phyloP scores from a whole-genome alignment of 164 flowering plant species.

The Vitis amurensis region DNA sequence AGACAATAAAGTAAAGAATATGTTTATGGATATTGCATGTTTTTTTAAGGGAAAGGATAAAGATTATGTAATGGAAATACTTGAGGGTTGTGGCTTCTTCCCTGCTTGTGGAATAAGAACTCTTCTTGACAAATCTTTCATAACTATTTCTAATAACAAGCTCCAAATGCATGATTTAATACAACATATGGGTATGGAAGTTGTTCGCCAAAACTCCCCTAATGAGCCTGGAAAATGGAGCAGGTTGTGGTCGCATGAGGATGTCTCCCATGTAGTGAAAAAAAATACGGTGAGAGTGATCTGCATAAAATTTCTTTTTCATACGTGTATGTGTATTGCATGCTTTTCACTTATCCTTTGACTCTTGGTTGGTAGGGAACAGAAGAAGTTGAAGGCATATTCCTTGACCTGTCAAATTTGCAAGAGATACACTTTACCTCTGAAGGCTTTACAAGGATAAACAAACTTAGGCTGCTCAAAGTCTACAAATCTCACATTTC shows the following conservation, averaged over 20 bases:
- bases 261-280: not conserved
- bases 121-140: conserved; percentile 8
- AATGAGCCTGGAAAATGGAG: conserved; percentile 6
- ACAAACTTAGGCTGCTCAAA: not conserved
- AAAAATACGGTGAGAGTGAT: not conserved
- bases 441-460: not conserved
- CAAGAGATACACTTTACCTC: not conserved
- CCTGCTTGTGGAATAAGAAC: not conserved
- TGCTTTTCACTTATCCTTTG: not conserved
- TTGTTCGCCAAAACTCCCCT: conserved; percentile 14
- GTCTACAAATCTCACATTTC: too few species aligned
- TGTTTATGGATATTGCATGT: conserved; percentile 3
- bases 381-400: conserved; percentile 7
- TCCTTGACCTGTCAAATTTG: not conserved
- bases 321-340: too few species aligned
- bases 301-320: too few species aligned
- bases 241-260: not conserved
- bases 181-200: conserved; percentile 12
- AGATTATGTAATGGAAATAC: not conserved
- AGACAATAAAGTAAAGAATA: not conserved
- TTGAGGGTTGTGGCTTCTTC: not conserved
- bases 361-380: conserved; percentile 5
- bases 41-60: not conserved
- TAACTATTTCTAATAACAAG: not conserved
- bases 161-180: conserved; percentile 13